Conservation (phyloP, 495 filamentous ascomycete genomes). For the Friedmanniomyces simplex region DNA sequence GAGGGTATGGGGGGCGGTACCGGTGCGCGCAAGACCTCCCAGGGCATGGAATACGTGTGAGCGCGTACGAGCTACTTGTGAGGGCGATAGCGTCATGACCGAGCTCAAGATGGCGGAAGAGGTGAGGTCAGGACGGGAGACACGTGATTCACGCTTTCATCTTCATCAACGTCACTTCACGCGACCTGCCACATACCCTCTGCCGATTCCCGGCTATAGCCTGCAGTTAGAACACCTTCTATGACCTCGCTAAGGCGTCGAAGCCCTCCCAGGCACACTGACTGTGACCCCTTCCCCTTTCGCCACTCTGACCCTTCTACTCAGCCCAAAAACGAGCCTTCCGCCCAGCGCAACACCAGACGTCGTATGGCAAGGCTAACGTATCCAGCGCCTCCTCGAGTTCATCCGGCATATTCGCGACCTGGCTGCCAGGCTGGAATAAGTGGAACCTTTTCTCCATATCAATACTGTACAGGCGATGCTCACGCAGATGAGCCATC, state of each 20-base stretch:
- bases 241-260: no score
- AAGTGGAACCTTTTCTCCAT: background rate
- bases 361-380: background rate
- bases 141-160: no score
- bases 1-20: conserved; percentile 23
- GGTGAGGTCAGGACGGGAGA: no score
- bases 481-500: background rate
- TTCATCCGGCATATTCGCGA: background rate
- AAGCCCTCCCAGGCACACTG: no score
- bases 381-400: background rate
- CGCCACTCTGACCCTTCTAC: background rate
- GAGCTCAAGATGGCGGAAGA: no score
- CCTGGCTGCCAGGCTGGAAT: background rate
- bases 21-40: background rate
- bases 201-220: no score
- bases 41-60: background rate
- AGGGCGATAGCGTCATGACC: no score
- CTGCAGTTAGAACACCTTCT: no score
- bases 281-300: no score
- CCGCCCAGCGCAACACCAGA: background rate
- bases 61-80: no score
- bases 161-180: no score
- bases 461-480: background rate
- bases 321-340: background rate
- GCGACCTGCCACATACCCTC: no score